phyloP scores from a whole-genome alignment of 345 rosid genomes.

The Fremontodendron californicum region DNA sequence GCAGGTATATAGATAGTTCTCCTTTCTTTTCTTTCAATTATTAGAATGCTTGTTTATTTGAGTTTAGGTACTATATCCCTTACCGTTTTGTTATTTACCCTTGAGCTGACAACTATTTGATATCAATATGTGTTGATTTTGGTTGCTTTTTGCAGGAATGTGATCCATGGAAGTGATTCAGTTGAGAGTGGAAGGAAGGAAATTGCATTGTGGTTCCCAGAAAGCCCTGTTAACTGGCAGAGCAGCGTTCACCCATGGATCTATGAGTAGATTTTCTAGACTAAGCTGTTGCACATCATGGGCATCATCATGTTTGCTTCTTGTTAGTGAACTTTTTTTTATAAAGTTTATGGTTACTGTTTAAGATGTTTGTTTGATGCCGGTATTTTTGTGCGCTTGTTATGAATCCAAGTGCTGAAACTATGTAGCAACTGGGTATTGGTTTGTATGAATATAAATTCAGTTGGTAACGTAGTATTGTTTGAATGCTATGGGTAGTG shows the following conservation, averaged over 20 bases:
- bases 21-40: not conserved
- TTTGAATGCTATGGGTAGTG: not conserved
- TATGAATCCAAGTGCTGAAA: not conserved
- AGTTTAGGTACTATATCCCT: not conserved
- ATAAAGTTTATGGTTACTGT: not conserved
- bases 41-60: not conserved
- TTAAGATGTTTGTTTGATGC: not conserved
- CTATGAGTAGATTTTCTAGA: conserved; percentile 48
- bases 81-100: no score
- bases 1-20: conserved; percentile 46
- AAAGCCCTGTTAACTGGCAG: conserved; percentile 72
- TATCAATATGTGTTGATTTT: not conserved
- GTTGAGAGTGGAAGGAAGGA: conserved; percentile 83
- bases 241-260: conserved; percentile 81
- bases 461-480: not conserved
- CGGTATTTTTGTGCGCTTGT: not conserved
- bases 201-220: conserved; percentile 88
- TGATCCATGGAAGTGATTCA: conserved; percentile 86
- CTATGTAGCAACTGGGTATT: not conserved
- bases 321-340: not conserved
- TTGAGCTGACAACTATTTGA: not conserved
- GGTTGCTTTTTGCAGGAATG: conserved; percentile 48
- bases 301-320: not conserved
- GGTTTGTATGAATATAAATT: not conserved
- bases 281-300: not conserved